Conservation (phyloP, 768 basidiomycete species). For the Suillus occidentalis region DNA sequence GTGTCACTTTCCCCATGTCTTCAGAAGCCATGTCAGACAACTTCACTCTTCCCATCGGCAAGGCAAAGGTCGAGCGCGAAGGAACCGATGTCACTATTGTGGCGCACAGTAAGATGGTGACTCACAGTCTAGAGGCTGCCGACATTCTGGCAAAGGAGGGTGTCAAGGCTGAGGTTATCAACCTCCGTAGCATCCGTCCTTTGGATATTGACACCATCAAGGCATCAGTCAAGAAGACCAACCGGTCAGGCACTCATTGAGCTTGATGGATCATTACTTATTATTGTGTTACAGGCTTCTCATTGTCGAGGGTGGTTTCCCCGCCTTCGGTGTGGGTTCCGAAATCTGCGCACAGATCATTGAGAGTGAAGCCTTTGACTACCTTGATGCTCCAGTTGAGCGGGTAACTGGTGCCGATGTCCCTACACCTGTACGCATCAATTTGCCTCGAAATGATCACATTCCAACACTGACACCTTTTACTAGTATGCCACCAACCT, state of each 20-base stretch:
- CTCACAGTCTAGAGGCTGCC: constrained; percentile 92
- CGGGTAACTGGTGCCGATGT: constrained; percentile 97
- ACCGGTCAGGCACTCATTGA: constrained; percentile 57
- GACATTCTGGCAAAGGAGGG: constrained; percentile 93
- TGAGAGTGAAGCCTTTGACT: constrained; percentile 97
- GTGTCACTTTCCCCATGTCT: constrained; percentile 95
- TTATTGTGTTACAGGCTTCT: constrained; percentile 57
- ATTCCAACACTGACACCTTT: constrained; percentile 11
- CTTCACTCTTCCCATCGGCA: constrained; percentile 95
- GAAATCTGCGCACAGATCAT: constrained; percentile 98
- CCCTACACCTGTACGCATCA: constrained; percentile 81
- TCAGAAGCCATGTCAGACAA: constrained; percentile 92
- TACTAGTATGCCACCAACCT: constrained; percentile 85
- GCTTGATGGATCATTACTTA: neutral
- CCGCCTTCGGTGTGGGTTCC: constrained; percentile 95
- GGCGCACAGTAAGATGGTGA: constrained; percentile 98
- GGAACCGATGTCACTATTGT: constrained; percentile 95
- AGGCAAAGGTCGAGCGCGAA: constrained; percentile 92
- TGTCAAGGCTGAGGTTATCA: constrained; percentile 97
- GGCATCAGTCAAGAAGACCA: constrained; percentile 97
- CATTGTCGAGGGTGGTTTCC: constrained; percentile 98
- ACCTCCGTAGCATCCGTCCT: constrained; percentile 93
- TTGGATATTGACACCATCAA: constrained; percentile 98
- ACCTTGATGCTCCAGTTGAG: constrained; percentile 97
- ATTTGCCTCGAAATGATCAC: constrained; percentile 9